These are phyloP conservation scores for Jamesozyma rosinii DNA, from an alignment of 805 yeast species.

Conservation along the genomic window DNA sequence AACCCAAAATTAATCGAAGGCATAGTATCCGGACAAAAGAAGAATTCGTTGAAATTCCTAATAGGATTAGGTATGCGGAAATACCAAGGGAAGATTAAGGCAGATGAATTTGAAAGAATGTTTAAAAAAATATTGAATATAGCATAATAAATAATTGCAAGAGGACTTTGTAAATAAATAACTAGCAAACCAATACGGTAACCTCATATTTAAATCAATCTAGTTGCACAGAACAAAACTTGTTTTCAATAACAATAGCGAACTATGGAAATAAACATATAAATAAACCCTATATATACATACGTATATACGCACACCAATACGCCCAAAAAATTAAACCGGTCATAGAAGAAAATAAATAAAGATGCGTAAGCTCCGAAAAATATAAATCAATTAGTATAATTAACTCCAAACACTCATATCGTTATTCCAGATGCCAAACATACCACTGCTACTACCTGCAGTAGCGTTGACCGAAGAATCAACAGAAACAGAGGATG, in stretches of 20 bases:
- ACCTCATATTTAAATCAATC: not conserved
- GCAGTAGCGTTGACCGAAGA: conserved; percentile 1
- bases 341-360: not conserved
- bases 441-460: conserved; percentile 2
- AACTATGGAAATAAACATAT: not conserved
- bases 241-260: not conserved
- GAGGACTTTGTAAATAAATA: not conserved
- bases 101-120: conserved; percentile 29
- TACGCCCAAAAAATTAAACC: not conserved
- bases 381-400: not conserved
- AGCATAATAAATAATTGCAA: conserved; percentile 8
- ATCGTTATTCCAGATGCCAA: conserved; percentile 19
- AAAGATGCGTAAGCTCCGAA: not conserved
- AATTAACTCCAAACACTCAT: conserved; percentile 34
- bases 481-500: conserved; percentile 2
- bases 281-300: not conserved
- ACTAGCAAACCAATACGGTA: not conserved
- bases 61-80: conserved; percentile 79
- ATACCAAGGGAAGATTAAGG: conserved; percentile 51
- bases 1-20: conserved; percentile 48
- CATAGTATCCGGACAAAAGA: conserved; percentile 48
- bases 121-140: conserved; percentile 26
- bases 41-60: conserved; percentile 60
- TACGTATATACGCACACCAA: conserved; percentile 1
- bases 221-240: not conserved